Conservation (phyloP, 2,329 filamentous ascomycete species). For the Didymellaceae sp. region DNA sequence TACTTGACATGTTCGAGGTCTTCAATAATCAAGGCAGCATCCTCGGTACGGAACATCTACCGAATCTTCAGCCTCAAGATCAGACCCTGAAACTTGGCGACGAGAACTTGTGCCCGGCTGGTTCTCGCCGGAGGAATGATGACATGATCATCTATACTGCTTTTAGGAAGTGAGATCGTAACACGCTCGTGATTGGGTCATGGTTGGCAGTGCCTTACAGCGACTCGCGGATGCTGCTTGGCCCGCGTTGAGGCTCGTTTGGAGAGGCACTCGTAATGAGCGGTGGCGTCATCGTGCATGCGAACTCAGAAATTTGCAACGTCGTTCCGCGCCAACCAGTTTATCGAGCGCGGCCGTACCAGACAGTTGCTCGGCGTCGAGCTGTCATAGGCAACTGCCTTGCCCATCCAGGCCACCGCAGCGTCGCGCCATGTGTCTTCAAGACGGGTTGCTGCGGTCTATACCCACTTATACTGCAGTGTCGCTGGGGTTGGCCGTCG, state of each 20-base stretch:
- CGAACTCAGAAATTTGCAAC: conserved; percentile 25
- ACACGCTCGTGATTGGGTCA: conserved; percentile 5
- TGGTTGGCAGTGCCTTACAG: conserved; percentile 2
- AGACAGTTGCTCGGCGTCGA: conserved; percentile 28
- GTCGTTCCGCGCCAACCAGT: conserved; percentile 29
- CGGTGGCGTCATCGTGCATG: conserved; percentile 36
- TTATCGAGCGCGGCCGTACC: conserved; percentile 38
- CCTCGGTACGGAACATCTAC: conserved; percentile 5
- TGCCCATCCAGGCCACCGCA: conserved; percentile 17
- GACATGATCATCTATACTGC: conserved; percentile 16
- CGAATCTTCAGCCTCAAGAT: conserved; percentile 17
- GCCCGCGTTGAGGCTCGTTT: conserved; percentile 16
- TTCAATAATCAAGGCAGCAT: neutral
- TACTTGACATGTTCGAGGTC: neutral
- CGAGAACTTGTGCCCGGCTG: conserved; percentile 14
- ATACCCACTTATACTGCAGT: conserved; percentile 35
- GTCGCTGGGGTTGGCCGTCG: conserved; percentile 18
- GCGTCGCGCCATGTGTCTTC: conserved; percentile 8
- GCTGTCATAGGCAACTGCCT: conserved; percentile 20
- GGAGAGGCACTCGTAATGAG: conserved; percentile 21
- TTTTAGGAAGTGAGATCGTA: neutral
- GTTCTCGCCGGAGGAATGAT: conserved; percentile 14
- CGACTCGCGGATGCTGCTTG: conserved; percentile 6
- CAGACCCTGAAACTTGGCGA: conserved; percentile 13
- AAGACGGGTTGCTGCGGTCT: conserved; percentile 15